These are phyloP conservation scores for Yarrowia galli DNA, from an alignment of 1,139 yeast species.

Conservation along the genomic window DNA sequence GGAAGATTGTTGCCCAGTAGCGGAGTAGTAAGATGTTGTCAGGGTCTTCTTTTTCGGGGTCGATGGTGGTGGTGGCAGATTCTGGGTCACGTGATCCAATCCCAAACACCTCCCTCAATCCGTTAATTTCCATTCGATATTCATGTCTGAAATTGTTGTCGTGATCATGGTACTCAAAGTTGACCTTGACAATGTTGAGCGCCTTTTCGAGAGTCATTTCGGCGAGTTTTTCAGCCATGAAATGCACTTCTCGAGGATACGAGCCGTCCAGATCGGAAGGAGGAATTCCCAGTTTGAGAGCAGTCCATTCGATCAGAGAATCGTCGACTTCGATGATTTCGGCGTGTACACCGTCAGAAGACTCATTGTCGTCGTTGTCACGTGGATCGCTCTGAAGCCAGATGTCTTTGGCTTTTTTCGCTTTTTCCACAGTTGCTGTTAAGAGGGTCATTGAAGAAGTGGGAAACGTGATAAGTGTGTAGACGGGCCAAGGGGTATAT, in stretches of 20 bases:
- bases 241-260: constrained; percentile 42
- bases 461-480: no score
- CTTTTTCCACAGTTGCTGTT: background rate
- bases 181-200: constrained; percentile 53
- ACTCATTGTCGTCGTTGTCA: background rate
- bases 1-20: constrained; percentile 11
- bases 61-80: no score
- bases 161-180: constrained; percentile 54
- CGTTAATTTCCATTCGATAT: background rate
- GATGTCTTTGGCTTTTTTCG: background rate
- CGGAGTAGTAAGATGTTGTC: background rate
- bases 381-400: background rate
- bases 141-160: constrained; percentile 60
- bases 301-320: background rate
- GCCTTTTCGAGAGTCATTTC: constrained; percentile 55
- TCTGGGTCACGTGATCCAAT: no score
- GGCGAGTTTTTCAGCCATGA: constrained; percentile 55
- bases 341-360: background rate
- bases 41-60: background rate
- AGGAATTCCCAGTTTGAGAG: constrained; percentile 1
- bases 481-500: no score
- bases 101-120: background rate
- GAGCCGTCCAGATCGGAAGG: background rate
- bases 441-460: background rate
- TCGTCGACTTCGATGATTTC: constrained; percentile 7